A percentile compares a stretch with the other conserved stretches of the same genome.
Conservation (phyloP, 2,329 filamentous ascomycete genomes). For the Fusarium sp. region DNA sequence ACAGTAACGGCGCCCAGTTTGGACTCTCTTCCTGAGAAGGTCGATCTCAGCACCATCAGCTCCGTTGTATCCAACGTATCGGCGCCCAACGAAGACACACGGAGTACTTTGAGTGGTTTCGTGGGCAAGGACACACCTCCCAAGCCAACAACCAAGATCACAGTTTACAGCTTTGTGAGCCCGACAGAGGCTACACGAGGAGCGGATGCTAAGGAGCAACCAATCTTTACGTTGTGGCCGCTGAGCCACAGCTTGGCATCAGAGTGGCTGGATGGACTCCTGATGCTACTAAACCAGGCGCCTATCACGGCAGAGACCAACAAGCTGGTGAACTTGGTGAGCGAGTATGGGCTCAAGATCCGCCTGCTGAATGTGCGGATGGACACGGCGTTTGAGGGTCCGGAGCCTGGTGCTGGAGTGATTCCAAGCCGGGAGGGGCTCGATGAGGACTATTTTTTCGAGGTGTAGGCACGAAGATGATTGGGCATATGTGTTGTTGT, state of each 20-base stretch:
- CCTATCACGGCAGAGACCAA: constrained; percentile 98
- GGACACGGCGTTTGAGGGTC: constrained; percentile 79
- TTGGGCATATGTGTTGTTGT: constrained; percentile 1
- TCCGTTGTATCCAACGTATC: constrained; percentile 95
- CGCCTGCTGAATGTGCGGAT: constrained; percentile 90
- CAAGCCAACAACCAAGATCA: constrained; percentile 84
- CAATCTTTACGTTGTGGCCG: constrained; percentile 86
- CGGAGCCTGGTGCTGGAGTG: constrained; percentile 75
- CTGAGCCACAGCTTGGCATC: constrained; percentile 85
- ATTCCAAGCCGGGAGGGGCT: constrained; percentile 87
- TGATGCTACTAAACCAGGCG: constrained; percentile 94
- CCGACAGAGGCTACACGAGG: constrained; percentile 55
- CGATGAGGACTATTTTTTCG: constrained; percentile 95
- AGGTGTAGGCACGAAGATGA: constrained; percentile 62
- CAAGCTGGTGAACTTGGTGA: constrained; percentile 86
- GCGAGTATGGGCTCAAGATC: constrained; percentile 93
- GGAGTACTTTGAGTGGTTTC: constrained; percentile 59
- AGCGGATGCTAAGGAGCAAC: constrained; percentile 69
- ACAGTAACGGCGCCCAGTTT: constrained; percentile 75
- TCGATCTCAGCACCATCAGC: constrained; percentile 88
- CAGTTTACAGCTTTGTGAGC: constrained; percentile 80
- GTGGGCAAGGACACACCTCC: constrained; percentile 56
- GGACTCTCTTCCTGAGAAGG: constrained; percentile 80
- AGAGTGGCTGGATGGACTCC: constrained; percentile 94
- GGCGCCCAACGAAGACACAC: constrained; percentile 67